Base-by-base conservation (phyloP, 108 stramenopile genomes). In the Schizochytrium sp. region DNA sequence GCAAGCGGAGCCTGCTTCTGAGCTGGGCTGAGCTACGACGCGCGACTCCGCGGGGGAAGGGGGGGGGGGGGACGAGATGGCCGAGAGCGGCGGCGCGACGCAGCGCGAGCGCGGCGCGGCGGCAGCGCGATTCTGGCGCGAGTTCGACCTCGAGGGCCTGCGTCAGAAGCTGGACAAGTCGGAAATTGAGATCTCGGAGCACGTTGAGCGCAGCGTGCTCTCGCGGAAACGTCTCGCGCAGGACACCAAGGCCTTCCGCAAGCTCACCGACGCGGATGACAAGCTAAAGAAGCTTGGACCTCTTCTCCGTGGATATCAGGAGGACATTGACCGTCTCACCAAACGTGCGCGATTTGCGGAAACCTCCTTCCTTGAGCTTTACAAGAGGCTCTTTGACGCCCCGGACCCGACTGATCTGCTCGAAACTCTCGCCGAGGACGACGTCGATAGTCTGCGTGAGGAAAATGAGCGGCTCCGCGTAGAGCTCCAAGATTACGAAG, bases 401-500 rank as follows among this genome's bases (percentile, higher is more conserved):
- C 76, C 45, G 51, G 76, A 83, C 76, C 76, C 76, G 6, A 47
- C 19, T 5, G 51, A 83, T 6, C 48, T 83, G 10, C 76, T 83
- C n/a, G 51, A 83, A 45, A 23, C 51, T 34, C 45, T 83, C 23
- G 45, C 76, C 19, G 25, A 53, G 45, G 10, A 47, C 14, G 51
- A 47, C 51, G 48, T 83, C 28, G 48, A 53, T 12, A 45, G 25
- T 12, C 76, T 83, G 45, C 48, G n/a, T 12, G 96, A 96, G 91
- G 96, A 98, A 89, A 90, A 96, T 45, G 93, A 94, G 25, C 92
- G 96, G 58, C 91, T 98, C 5, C 92, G 95, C 5, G 87, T 93
- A 23, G 97, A 97, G 91, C 94, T 98, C 10, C 94, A 95, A 0
- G 96, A 98, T 87, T 96, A 96, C 88, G 96, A 96, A 89, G 96